Conservation (phyloP, 495 filamentous ascomycete genomes). For the Clohesyomyces aquaticus region DNA sequence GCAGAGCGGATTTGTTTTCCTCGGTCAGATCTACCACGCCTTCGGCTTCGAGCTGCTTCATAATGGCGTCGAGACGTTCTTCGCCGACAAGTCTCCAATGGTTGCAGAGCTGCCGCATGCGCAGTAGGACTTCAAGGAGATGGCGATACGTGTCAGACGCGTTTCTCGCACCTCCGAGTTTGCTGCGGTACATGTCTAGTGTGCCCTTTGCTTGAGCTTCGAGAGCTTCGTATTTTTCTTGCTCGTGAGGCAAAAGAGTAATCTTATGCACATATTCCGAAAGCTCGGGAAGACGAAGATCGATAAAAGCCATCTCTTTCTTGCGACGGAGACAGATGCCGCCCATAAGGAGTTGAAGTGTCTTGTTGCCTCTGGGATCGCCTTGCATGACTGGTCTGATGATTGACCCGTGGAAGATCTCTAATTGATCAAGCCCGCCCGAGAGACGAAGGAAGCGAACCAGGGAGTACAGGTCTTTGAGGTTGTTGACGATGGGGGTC, state of each 20-base stretch:
- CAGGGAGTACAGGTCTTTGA: constrained; percentile 82
- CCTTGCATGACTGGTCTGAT: constrained; percentile 69
- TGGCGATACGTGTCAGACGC: constrained; percentile 58
- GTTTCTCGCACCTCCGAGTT: constrained; percentile 49
- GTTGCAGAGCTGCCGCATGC: constrained; percentile 84
- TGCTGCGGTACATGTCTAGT: constrained; percentile 61
- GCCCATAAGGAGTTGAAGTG: constrained; percentile 77
- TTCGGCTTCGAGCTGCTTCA: constrained; percentile 66
- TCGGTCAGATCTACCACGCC: constrained; percentile 71
- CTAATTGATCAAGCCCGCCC: constrained; percentile 74
- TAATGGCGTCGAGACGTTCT: constrained; percentile 68
- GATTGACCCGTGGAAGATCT: constrained; percentile 75
- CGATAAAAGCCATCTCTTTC: constrained; percentile 90
- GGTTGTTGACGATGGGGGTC: constrained; percentile 62
- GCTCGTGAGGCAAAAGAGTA: constrained; percentile 73
- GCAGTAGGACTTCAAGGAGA: constrained; percentile 80
- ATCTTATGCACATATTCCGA: constrained; percentile 81
- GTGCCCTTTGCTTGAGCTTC: constrained; percentile 75
- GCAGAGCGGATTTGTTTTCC: constrained; percentile 73
- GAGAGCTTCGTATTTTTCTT: constrained; percentile 78
- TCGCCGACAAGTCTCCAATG: constrained; percentile 81
- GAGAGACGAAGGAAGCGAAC: constrained; percentile 77
- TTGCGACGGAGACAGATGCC: constrained; percentile 82
- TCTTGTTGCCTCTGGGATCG: constrained; percentile 59
- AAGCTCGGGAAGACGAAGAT: constrained; percentile 76